Base-by-base conservation (phyloP, 2,329 filamentous ascomycete species). In the Microdochium bolleyi region DNA sequence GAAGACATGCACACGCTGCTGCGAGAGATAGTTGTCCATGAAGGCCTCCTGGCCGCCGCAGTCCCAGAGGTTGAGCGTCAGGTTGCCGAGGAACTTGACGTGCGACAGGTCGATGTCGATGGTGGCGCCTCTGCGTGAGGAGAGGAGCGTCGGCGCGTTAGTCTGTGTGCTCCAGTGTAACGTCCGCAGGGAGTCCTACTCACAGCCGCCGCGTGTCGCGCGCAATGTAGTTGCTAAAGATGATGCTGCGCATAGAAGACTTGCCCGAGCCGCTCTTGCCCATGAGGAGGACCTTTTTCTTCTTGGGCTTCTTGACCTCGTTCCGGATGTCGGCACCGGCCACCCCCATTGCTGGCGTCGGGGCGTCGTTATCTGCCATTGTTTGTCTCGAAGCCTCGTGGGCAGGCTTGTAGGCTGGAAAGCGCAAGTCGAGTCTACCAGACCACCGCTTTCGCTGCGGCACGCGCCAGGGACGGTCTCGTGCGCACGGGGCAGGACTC, bases 91-190 rank as follows among this genome's bases (percentile, higher is more conserved):
- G 74, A 99, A 99, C 70, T 96, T 96, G 72, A 97, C 94, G 73
- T 96, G 94, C 57, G 91, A 96, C 64, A 97, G 88, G 71, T 99
- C 94, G 55, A 99, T 94, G 67, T 99, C 94, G 67, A 99, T 97
- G 13, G 94, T 99, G 1, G 94, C 94, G 60, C 94, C 94, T 53
- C 79, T 82, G 50, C 22, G 37, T 41, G 4, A 13, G 19, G 41
- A 30, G 37, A 32, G 49, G 21, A 52, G 27, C 24, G 24, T 19
- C 37, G 16, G 14, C 13, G 16, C 7, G 37, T 41, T 19, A 41
- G 37, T 19, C 13, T 30, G 27, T 30, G 27, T 8, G 13, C 16
- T 41, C 19, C 14, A 8, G 14, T 41, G 14, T 14, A 16, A 14
- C 19, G 30, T 16, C 37, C 19, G 4, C 13, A 16, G 37, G 16